Conservation (phyloP, 2,329 filamentous ascomycete genomes). For the Aspergillus quadricinctus region DNA sequence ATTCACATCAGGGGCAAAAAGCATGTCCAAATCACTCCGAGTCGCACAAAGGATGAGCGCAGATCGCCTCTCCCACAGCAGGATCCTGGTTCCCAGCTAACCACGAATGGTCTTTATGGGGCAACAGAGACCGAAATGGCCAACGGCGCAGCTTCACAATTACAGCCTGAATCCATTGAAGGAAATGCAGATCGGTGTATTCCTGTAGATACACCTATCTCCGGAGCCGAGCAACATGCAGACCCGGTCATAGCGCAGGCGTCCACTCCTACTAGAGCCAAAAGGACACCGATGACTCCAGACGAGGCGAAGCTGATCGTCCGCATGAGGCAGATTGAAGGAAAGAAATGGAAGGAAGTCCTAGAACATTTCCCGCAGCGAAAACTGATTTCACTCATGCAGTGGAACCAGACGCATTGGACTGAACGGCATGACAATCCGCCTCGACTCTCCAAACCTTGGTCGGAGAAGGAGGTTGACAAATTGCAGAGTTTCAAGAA, state of each 20-base stretch:
- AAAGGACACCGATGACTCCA: slow-evolving; percentile 21
- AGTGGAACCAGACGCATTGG: slow-evolving; percentile 30
- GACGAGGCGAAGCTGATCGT: slow-evolving; percentile 31
- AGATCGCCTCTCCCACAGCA: not conserved
- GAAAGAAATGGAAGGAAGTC: slow-evolving; percentile 28
- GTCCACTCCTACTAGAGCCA: slow-evolving; percentile 16
- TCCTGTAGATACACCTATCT: slow-evolving; percentile 1
- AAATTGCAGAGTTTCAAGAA: slow-evolving; percentile 23
- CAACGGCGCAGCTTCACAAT: slow-evolving; percentile 5
- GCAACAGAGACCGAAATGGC: slow-evolving; percentile 4
- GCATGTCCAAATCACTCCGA: slow-evolving; percentile 2
- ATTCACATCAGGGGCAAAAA: slow-evolving; percentile 21
- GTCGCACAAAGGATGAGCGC: slow-evolving; percentile 7
- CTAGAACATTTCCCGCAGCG: slow-evolving; percentile 23
- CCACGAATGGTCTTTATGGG: slow-evolving; percentile 10
- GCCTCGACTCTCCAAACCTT: slow-evolving; percentile 22
- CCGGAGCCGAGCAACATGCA: not conserved
- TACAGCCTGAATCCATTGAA: not conserved
- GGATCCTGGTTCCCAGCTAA: not conserved
- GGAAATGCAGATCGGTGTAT: not conserved
- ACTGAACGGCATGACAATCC: slow-evolving; percentile 21
- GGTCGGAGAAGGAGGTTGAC: slow-evolving; percentile 26
- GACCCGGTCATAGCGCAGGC: slow-evolving; percentile 2
- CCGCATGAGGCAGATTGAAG: slow-evolving; percentile 24
- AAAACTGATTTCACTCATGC: slow-evolving; percentile 15